Conservation (phyloP, 768 basidiomycete genomes). For the Phaeotremella fagi region DNA sequence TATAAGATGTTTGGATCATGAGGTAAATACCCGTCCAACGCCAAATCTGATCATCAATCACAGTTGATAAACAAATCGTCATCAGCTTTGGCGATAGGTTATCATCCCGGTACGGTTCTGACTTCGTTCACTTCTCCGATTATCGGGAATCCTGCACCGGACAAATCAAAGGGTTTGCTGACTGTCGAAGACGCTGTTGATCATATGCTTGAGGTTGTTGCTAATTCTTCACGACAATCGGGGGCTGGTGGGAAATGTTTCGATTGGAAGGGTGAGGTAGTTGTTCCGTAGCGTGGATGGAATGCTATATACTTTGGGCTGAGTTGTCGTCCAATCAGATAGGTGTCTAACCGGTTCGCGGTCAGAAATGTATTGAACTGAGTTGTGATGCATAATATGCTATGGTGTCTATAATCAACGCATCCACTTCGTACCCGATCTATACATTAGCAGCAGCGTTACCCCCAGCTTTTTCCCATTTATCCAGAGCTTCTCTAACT, state of each 20-base stretch:
- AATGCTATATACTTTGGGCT: too few species aligned
- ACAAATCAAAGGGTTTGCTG: slow-evolving; percentile 47
- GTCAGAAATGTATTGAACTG: too few species aligned
- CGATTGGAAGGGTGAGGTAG: slow-evolving; percentile 45
- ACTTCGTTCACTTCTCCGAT: slow-evolving; percentile 43
- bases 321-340: too few species aligned
- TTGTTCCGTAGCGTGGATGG: slow-evolving; percentile 42
- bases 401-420: not conserved
- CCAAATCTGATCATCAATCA: not conserved
- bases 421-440: too few species aligned
- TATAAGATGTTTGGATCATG: slow-evolving; percentile 49
- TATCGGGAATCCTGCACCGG: slow-evolving; percentile 34
- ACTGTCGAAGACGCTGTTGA: slow-evolving; percentile 42
- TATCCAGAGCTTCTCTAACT: slow-evolving; percentile 48
- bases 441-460: slow-evolving; percentile 32
- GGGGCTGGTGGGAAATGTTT: slow-evolving; percentile 40
- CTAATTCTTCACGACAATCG: slow-evolving; percentile 11
- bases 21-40: slow-evolving; percentile 32
- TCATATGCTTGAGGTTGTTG: slow-evolving; percentile 38
- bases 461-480: slow-evolving; percentile 48
- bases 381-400: not conserved
- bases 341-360: too few species aligned
- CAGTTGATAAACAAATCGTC: slow-evolving; percentile 44
- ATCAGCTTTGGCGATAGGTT: slow-evolving; percentile 46
- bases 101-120: slow-evolving; percentile 48